Base-by-base conservation (phyloP, 2,329 filamentous ascomycete species). In the Colletotrichum magnum region DNA sequence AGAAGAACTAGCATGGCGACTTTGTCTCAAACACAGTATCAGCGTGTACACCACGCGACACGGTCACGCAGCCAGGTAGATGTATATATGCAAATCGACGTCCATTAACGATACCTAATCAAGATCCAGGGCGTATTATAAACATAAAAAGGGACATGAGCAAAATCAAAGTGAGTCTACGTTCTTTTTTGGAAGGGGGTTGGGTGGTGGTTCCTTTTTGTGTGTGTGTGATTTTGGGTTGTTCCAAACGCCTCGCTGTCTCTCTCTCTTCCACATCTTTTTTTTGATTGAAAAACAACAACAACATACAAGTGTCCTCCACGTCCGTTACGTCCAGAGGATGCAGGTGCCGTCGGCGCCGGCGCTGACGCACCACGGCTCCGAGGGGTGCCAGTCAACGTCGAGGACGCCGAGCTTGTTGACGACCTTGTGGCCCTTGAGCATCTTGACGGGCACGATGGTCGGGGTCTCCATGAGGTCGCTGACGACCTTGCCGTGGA, bases 401-500 rank as follows among this genome's bases (percentile, higher is more conserved):
- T 97, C 95, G 85, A 98, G 87, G 16, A 98, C 95, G 73, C 96
- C 96, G 67, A 99, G 83, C 73, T 94, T 92, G 77, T 89, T 92
- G 77, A 93, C 92, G 3, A 98, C 90, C 81, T 92, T 93, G 83
- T 99, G 96, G 1, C 96, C 96, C 77, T 89, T 92, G 57, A 99
- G 87, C 76, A 97, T 94, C 87, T 98, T 99, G 72, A 99, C 87
- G 9, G 96, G 96, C 59, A 98, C 96, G 76, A 99, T 97, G 15
- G 92, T 97, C 6, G 96, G 95, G 77, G 97, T 97, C 84, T 97
- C 94, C 89, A 99, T 94, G 79, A 97, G 86, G 79, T 99, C 96
- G 70, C 91, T 94, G 36, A 97, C 94, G 32, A 98, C 95, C 82
- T 95, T 97, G 65, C 94, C 95, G 79, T 98, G 95, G 89, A 98